Base-by-base conservation (phyloP, 169 alveolate species). In the Cytauxzoon felis region DNA sequence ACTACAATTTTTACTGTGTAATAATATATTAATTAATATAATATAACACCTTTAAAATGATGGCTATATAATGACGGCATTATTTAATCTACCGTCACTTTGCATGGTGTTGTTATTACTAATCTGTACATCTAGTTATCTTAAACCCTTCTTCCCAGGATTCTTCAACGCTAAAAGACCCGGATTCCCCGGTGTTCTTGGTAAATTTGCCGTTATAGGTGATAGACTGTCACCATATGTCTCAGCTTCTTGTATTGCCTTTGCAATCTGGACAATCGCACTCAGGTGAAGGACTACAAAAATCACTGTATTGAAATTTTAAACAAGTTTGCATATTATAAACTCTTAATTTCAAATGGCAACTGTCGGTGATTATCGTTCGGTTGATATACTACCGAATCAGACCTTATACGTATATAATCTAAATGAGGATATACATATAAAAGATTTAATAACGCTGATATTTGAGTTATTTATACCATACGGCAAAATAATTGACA, bases 161-260 rank as follows among this genome's bases (percentile, higher is more conserved):
- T 68, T 89, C 40, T 80, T 95, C 27, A 90, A 94, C 78, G 80
- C 91, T 51, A 82, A 85, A 43, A 89, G 90, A 27, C 70, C 85
- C 36, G 98, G 99, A 5, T 95, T 93, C 76, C 62, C 87, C 33
- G 99, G 99, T 29, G 66, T 94, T 23, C 72, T 95, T 57, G 97
- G 99, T 26, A 92, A 91, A 68, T 85, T 93, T 60, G 98, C 99
- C 38, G 96, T 95, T 9, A 90, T 95, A 19, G 98, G 99, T 0
- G 99, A 95, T 73, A 84, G 99, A 32, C 89, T 95, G 40, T 89
- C 96, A 7, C 94, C 96, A 24, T 95, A 93, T 69, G 98, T 95
- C 8, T 83, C 98, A 18, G 56, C 84, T 1, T 80, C 88, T 23
- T 95, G 98, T 67, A 40, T 95, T 1, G 42, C 92, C 0, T 86